Evolutionary conservation across 2,329 filamentous ascomycete species (phyloP), one percentile per base, ranked within the genome.

Genomic region (Blastomyces parvus): DNA sequence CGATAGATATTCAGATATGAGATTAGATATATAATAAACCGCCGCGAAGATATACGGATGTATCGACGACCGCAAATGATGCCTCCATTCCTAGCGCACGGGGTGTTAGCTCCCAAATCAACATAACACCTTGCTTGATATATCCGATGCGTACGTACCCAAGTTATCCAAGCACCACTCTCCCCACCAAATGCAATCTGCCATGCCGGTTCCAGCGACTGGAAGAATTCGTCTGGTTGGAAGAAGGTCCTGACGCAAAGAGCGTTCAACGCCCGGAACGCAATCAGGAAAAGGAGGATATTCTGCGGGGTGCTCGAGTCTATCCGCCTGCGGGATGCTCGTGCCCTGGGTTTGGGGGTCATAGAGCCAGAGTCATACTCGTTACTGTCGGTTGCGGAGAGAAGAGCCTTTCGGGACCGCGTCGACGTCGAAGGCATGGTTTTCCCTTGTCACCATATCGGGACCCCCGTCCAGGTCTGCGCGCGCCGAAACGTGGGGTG

Each of bases 171-270:
- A 36, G 93, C 90, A 66, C 89, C 89, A 74, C 87, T 89, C 17
- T 82, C 74, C 2, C 80, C 72, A 27, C 92, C 92, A 81, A 96
- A 97, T 2, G 89, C 89, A 62, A 94, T 82, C 70, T 87, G 81
- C 92, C 93, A 97, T 68, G 94, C 94, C 61, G 94, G 93, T 78
- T 99, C 94, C 55, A 97, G 84, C 1, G 91, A 89, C 74, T 99
- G 94, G 72, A 94, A 99, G 80, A 90, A 97, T 76, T 99, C 94
- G 79, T 99, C 94, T 36, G 94, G 94, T 76, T 99, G 94, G 78
- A 99, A 99, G 75, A 97, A 99, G 25, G 94, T 97, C 67, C 84
- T 81, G 63, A 95, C 81, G 66, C 82, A 85, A 69, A 94, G 81
- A 40, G 91, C 87, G 78, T 96, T 96, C 73, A 89, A 74, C 67